Base-by-base conservation (phyloP, 164 flowering plant genomes). In the Macadamia integrifolia region DNA sequence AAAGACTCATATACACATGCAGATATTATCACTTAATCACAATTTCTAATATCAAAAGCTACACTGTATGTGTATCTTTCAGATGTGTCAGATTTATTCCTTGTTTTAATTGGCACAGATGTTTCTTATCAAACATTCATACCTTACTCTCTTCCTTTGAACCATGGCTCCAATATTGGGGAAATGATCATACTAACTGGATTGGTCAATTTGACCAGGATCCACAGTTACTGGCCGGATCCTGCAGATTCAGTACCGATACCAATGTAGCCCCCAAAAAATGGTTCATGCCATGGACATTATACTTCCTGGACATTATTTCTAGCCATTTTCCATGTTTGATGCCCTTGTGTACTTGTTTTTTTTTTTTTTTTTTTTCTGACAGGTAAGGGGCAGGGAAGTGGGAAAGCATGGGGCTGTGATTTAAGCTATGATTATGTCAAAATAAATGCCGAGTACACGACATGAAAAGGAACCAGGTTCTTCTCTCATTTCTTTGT, bases 361-460 rank as follows among this genome's bases (percentile, higher is more conserved):
- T 17, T 28, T 14, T 70, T 23, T 23, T 35, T 35, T 17, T 28
- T 14, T 70, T 58, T 60, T 57, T 59, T 64, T n/a, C 29, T 23
- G 7, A 78, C 87, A 93, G 97, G 98, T 64, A 79, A 77, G 42
- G 98, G 96, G 15, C 59, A 81, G 28, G 95, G 91, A 42, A 64
- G 72, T 0, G 94, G 89, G n/a, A 69, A 80, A 60, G 97, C 98
- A n/a, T 91, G 97, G 96, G 98, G 98, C 28, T 91, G 98, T 57
- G 98, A 94, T 66, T 69, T 94, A 40, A 94, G 99, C 65, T 94
- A 92, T 61, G 97, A 92, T 56, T 94, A 92, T 70, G 99, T 94
- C 67, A 92, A 89, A 70, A 94, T 94, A 67, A 94, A 94, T 72
- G 98, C 98, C 3, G 97, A 90, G 72, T 94, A 94, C 80, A 94